These are phyloP conservation scores for Annona squamosa DNA, from an alignment of 164 flowering plant genomes.

Conservation along the genomic window DNA sequence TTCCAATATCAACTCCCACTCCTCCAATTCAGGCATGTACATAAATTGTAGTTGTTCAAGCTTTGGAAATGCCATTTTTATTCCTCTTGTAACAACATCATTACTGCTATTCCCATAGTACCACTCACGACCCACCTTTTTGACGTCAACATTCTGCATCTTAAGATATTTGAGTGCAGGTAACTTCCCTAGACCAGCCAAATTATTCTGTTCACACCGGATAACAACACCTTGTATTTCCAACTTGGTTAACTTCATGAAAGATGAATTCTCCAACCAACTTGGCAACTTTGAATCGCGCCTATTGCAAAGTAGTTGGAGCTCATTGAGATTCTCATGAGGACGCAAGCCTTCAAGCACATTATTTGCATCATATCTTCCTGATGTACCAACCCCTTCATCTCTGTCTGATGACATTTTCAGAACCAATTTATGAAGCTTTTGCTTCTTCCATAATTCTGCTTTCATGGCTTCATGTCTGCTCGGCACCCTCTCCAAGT, in stretches of 20 bases:
- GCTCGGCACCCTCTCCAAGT: constrained; percentile 2
- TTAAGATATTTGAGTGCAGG: constrained; percentile 1
- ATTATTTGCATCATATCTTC: not conserved
- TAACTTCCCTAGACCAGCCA: constrained; percentile 2
- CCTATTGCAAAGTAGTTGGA: not conserved
- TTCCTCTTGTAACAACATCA: not conserved
- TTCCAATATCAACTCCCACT: not conserved
- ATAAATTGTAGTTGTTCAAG: not conserved
- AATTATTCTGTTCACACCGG: not conserved
- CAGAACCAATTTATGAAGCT: not conserved
- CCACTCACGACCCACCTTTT: not conserved
- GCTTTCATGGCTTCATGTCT: not conserved
- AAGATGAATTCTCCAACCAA: constrained; percentile 5
- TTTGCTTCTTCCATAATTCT: not conserved
- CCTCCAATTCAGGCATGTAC: not conserved
- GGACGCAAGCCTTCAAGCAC: constrained; percentile 1
- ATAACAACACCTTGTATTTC: not conserved
- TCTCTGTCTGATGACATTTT: not conserved
- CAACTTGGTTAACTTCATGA: not conserved
- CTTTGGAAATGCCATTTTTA: not conserved
- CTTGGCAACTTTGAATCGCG: not conserved
- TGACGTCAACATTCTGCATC: not conserved
- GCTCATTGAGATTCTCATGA: not conserved
- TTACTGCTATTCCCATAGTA: not conserved
- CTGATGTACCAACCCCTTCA: not conserved